phyloP scores from a whole-genome alignment of 306 rosid species.

The Dicorynia guianensis region DNA sequence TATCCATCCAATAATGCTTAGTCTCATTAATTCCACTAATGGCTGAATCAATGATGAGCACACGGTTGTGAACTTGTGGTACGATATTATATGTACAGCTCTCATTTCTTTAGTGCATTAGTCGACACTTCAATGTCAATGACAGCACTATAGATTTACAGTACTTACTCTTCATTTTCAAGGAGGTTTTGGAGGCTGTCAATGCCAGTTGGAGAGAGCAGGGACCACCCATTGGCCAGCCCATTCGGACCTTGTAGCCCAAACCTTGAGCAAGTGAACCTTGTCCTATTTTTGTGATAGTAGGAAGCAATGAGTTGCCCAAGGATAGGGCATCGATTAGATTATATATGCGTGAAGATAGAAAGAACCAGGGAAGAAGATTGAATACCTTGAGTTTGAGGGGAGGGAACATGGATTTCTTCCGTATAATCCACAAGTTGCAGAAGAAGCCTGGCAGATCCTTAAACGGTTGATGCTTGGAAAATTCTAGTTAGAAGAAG shows the following conservation, averaged over 20 bases:
- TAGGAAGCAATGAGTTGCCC: slow-evolving; percentile 76
- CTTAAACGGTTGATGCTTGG: slow-evolving; percentile 59
- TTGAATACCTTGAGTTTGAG: slow-evolving; percentile 73
- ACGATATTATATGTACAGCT: too few species aligned
- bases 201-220: slow-evolving; percentile 66
- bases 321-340: slow-evolving; percentile 79
- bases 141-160: too few species aligned
- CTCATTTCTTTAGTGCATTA: too few species aligned
- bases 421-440: slow-evolving; percentile 60
- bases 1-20: not conserved
- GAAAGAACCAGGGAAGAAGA: slow-evolving; percentile 60
- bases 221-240: slow-evolving; percentile 86
- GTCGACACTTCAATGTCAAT: too few species aligned
- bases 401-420: slow-evolving; percentile 86
- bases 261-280: slow-evolving; percentile 49
- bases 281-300: slow-evolving; percentile 74
- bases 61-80: too few species aligned
- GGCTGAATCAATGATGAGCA: too few species aligned
- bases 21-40: too few species aligned
- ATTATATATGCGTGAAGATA: slow-evolving; percentile 61
- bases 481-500: slow-evolving; percentile 47
- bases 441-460: slow-evolving; percentile 53
- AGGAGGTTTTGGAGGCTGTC: slow-evolving; percentile 95
- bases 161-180: not conserved
- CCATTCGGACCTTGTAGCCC: slow-evolving; percentile 73